These are phyloP conservation scores for Thalassiosira profunda DNA, from an alignment of 108 stramenopile genomes.

Conservation along the genomic window DNA sequence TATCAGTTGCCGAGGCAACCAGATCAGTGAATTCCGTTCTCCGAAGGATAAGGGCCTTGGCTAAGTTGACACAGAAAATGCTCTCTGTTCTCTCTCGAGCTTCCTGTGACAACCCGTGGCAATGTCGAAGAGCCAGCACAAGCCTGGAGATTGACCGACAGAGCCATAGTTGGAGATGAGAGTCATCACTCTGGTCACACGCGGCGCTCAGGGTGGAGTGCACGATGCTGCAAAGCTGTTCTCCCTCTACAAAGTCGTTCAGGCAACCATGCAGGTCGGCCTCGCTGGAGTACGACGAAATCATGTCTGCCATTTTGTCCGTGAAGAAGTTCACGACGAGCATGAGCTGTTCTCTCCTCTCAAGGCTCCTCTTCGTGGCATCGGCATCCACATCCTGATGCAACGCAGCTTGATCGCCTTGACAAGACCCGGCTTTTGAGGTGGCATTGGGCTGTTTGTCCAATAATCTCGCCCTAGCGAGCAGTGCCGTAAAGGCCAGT, in stretches of 20 bases:
- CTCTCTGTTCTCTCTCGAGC: background rate
- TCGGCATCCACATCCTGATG: background rate
- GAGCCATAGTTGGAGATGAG: constrained; percentile 7
- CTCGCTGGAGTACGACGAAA: background rate
- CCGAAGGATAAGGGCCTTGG: constrained; percentile 18
- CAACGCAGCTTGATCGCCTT: too few relatives aligned
- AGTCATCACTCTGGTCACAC: background rate
- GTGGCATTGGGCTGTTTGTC: background rate
- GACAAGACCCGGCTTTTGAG: background rate
- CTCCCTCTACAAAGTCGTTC: background rate
- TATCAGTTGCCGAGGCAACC: constrained; percentile 32
- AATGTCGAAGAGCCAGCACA: constrained; percentile 10
- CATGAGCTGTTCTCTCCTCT: constrained; percentile 10
- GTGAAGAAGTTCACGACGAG: constrained; percentile 31
- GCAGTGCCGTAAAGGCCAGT: constrained; percentile 19
- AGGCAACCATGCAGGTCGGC: background rate
- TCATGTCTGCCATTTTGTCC: constrained; percentile 32
- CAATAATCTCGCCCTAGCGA: constrained; percentile 10
- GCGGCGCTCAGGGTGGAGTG: background rate
- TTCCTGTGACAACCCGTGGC: background rate
- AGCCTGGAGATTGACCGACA: constrained; percentile 28
- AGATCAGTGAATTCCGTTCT: constrained; percentile 18
- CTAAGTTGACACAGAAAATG: constrained; percentile 33
- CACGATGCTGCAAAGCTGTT: constrained; percentile 2
- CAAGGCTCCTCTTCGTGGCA: background rate